Percentiles rank a stretch among this genome's conserved stretches.
Evolutionary conservation across 345 rosid genomes (phyloP).

Genomic region (Acer negundo): DNA sequence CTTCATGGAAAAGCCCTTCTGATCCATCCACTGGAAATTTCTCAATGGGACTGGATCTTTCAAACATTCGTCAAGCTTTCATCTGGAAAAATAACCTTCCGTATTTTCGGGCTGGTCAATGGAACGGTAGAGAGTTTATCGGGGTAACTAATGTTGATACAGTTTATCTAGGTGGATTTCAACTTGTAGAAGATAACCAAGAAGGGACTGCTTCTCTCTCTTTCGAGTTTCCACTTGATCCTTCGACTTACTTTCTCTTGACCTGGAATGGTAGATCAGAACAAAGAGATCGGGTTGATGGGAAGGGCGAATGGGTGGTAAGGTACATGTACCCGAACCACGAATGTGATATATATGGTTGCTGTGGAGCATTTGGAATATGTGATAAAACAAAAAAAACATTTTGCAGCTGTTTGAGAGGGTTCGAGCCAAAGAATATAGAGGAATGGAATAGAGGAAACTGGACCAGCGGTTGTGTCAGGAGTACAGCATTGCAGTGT

Average conservation of each 20-base stretch:
- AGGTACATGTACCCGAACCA: neutral
- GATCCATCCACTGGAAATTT: conserved; percentile 61
- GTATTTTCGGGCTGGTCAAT: conserved; percentile 56
- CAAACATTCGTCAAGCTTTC: conserved; percentile 31
- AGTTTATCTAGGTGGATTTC: conserved; percentile 31
- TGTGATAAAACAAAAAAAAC: conserved; percentile 33
- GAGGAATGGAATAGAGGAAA: conserved; percentile 48
- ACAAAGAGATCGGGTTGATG: neutral
- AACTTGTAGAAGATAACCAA: conserved; percentile 11
- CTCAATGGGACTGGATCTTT: conserved; percentile 34
- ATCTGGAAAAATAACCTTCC: conserved; percentile 46
- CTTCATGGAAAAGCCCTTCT: conserved; percentile 49
- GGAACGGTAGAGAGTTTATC: conserved; percentile 47
- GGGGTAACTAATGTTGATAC: conserved; percentile 35
- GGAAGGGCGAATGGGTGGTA: too few relatives aligned
- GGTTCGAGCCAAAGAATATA: conserved; percentile 43
- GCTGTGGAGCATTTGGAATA: conserved; percentile 51
- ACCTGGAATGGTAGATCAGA: too few relatives aligned
- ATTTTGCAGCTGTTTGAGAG: conserved; percentile 52
- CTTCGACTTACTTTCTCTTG: conserved; percentile 22
- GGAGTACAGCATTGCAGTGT: conserved; percentile 37
- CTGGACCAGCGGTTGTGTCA: conserved; percentile 54
- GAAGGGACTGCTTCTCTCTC: conserved; percentile 29
- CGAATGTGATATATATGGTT: conserved; percentile 48
- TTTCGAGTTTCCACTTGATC: conserved; percentile 3